phyloP scores from a whole-genome alignment of 2,329 filamentous ascomycete genomes.

The Coniella lustricola region DNA sequence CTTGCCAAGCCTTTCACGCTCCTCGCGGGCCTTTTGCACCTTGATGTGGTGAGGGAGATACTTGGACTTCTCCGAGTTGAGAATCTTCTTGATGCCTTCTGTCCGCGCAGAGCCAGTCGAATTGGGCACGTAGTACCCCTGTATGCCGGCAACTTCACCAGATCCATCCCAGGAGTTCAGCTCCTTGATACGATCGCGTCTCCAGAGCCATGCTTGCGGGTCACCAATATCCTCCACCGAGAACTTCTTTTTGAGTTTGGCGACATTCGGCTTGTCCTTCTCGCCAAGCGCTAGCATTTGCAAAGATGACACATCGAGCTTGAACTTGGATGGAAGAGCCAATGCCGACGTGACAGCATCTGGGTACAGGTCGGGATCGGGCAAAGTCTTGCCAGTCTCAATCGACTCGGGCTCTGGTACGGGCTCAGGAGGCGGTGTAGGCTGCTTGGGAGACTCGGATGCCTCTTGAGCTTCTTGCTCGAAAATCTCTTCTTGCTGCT shows the following conservation, averaged over 20 bases:
- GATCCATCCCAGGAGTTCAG: slow-evolving; percentile 38
- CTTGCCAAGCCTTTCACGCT: slow-evolving; percentile 66
- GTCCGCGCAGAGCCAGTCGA: slow-evolving; percentile 79
- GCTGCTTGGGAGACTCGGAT: slow-evolving; percentile 26
- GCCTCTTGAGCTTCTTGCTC: slow-evolving; percentile 37
- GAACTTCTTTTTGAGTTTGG: slow-evolving; percentile 43
- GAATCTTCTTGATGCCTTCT: slow-evolving; percentile 89
- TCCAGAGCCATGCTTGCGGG: slow-evolving; percentile 51
- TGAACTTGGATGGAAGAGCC: slow-evolving; percentile 36
- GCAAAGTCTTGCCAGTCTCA: slow-evolving; percentile 25
- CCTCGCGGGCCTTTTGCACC: slow-evolving; percentile 83
- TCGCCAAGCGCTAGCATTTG: slow-evolving; percentile 35
- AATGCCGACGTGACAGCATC: slow-evolving; percentile 41
- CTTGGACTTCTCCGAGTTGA: slow-evolving; percentile 96
- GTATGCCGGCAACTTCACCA: slow-evolving; percentile 34
- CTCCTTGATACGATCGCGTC: slow-evolving; percentile 46
- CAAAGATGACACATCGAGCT: slow-evolving; percentile 39
- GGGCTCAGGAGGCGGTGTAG: slow-evolving; percentile 21
- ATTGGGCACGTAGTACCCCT: slow-evolving; percentile 78
- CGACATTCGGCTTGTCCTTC: slow-evolving; percentile 42
- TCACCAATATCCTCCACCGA: slow-evolving; percentile 37
- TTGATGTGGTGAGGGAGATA: slow-evolving; percentile 97
- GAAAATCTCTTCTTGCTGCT: slow-evolving; percentile 43
- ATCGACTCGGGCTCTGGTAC: slow-evolving; percentile 28
- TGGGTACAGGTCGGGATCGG: slow-evolving; percentile 42